These are phyloP conservation scores for Croton setiger DNA, from an alignment of 441 rosid genomes.

Conservation along the genomic window DNA sequence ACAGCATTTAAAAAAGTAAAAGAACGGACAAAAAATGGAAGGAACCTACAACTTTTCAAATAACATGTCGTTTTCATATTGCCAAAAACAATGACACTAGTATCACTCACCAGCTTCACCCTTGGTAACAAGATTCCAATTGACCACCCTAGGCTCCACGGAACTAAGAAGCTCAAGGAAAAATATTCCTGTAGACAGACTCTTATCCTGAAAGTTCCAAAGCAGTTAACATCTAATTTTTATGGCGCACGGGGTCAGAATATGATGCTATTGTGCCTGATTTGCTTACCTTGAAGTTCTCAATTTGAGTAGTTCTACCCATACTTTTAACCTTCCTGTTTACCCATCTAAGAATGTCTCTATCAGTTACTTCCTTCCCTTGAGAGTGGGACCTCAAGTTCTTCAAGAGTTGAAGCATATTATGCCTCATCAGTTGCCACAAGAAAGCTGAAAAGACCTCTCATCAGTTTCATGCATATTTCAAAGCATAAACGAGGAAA, in stretches of 20 bases:
- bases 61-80: conserved; percentile 1
- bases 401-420: conserved; percentile 85
- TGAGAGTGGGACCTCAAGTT: conserved; percentile 63
- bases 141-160: conserved; percentile 90
- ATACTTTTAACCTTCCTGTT: conserved; percentile 60
- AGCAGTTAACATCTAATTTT: neutral
- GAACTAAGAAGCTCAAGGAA: conserved; percentile 87
- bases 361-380: conserved; percentile 75
- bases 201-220: conserved; percentile 54
- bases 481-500: neutral
- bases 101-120: conserved; percentile 65
- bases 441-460: conserved; percentile 65
- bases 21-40: neutral
- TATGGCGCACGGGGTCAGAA: neutral
- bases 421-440: conserved; percentile 91
- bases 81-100: neutral
- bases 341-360: conserved; percentile 75
- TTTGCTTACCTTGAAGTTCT: conserved; percentile 67
- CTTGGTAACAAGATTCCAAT: conserved; percentile 89
- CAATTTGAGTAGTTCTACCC: conserved; percentile 60
- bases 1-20: neutral
- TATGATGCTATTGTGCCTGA: neutral
- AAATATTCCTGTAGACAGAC: conserved; percentile 66
- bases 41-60: too few species aligned
- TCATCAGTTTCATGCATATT: conserved; percentile 12